Evolutionary conservation across 495 filamentous ascomycete genomes (phyloP), one percentile per base, ranked within the genome.

Genomic region (Penicillium crystallinum): DNA sequence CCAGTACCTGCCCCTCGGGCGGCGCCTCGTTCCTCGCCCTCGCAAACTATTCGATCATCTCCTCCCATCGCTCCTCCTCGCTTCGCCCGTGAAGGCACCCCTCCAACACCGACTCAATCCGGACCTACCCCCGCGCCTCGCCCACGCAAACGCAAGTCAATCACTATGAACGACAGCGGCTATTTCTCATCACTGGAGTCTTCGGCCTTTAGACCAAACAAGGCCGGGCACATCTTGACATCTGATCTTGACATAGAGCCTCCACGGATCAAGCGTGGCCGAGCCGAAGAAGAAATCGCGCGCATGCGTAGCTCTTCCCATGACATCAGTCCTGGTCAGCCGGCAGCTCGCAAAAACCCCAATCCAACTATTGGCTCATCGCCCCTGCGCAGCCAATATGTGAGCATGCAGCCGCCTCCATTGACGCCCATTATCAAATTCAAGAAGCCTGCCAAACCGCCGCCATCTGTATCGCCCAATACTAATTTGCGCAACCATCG

Each of bases 151-250:
- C 83, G 87, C 39, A 91, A 88, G 63, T 68, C 68, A n/a, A 80
- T 83, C 57, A 81, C 82, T 12, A 83, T 96, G 73, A 90, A 95
- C 57, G 93, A 98, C 61, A 96, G 91, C 66, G 93, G 93, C 10
- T 98, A 97, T 66, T 96, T 95, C 60, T 98, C 93, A 1, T 97
- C 92, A 0, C 73, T 98, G n/a, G 93, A 97, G 38, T 97, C 93
- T 1, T 97, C 93, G 0, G 89, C 78, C n/a, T 77, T 89, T 58
- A 80, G 91, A 29, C 83, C 86, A 23, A 81, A 82, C 46, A 81
- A 81, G 47, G 63, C 73, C 30, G 74, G 73, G 6, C 72, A 81
- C 50, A 77, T 89, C 3, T 70, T 86, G 49, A 86, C 84, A 8
- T 89, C 88, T 2, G 90, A 90, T 54, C 58, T 79, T 21, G 81